phyloP scores from a whole-genome alignment of 2,329 filamentous ascomycete genomes.

The Neofusicoccum parvum region DNA sequence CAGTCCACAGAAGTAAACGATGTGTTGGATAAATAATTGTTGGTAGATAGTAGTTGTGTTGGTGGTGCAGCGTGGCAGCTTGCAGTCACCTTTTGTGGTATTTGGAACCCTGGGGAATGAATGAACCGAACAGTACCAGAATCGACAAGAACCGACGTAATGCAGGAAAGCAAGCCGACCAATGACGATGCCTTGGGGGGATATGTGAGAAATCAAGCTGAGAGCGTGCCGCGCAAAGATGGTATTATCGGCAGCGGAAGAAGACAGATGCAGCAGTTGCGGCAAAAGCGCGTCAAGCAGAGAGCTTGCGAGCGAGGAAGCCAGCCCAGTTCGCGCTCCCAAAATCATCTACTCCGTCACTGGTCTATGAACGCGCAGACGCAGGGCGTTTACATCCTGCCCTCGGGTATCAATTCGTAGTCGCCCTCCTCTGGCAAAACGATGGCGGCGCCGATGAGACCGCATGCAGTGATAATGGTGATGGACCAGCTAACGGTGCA shows the following conservation, averaged over 20 bases:
- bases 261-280: background rate
- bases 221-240: background rate
- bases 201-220: constrained; percentile 2
- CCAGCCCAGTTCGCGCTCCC: constrained; percentile 8
- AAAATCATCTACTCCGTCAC: constrained; percentile 5
- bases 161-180: background rate
- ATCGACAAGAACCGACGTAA: background rate
- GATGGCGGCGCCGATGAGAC: constrained; percentile 67
- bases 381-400: constrained; percentile 11
- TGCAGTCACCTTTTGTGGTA: background rate
- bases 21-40: background rate
- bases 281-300: constrained; percentile 2
- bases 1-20: background rate
- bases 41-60: background rate
- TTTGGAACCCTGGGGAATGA: background rate
- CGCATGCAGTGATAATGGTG: constrained; percentile 55
- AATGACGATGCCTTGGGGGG: background rate
- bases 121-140: background rate
- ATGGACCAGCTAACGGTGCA: constrained; percentile 62
- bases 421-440: constrained; percentile 78
- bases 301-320: constrained; percentile 12
- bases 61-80: background rate
- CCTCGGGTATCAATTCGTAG: constrained; percentile 71
- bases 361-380: background rate
- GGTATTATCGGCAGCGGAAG: constrained; percentile 1